Percentiles rank a stretch among this genome's conserved stretches.
Conservation (phyloP, 805 yeast genomes). For the Starmera pachycereana region DNA sequence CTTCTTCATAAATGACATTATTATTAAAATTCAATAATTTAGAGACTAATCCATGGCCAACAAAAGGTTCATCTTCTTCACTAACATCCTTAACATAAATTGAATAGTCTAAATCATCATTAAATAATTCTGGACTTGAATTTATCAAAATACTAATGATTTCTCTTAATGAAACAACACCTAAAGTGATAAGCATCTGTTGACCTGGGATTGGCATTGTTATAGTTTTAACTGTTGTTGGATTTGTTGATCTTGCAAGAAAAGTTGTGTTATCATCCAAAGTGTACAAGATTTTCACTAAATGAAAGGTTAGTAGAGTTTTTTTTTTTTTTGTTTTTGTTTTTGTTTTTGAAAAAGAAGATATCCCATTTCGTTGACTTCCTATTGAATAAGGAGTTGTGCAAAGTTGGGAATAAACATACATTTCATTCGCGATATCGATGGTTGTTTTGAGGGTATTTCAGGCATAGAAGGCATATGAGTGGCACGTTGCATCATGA, state of each 20-base stretch:
- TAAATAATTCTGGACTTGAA: slow-evolving; percentile 36
- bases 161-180: slow-evolving; percentile 34
- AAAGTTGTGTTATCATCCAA: slow-evolving; percentile 32
- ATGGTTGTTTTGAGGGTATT: slow-evolving; percentile 14
- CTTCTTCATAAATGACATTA: slow-evolving; percentile 5
- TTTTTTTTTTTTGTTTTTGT: no score
- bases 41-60: slow-evolving; percentile 33
- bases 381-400: no score
- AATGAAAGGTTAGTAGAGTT: background rate
- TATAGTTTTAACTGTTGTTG: slow-evolving; percentile 29
- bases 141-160: slow-evolving; percentile 32
- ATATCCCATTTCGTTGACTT: no score
- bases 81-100: slow-evolving; percentile 36
- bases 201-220: slow-evolving; percentile 33
- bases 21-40: slow-evolving; percentile 13
- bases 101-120: slow-evolving; percentile 32
- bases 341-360: no score
- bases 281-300: slow-evolving; percentile 30
- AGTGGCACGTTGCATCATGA: slow-evolving; percentile 15
- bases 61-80: slow-evolving; percentile 42
- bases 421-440: slow-evolving; percentile 14
- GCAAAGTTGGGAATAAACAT: slow-evolving; percentile 1
- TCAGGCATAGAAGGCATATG: slow-evolving; percentile 23
- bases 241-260: slow-evolving; percentile 28
- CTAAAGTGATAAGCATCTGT: slow-evolving; percentile 29